A percentile compares a stretch with the other conserved stretches of the same genome.
These are phyloP conservation scores for Puccinia horiana DNA, from an alignment of 1,284 basidiomycete species.

Conservation along the genomic window DNA sequence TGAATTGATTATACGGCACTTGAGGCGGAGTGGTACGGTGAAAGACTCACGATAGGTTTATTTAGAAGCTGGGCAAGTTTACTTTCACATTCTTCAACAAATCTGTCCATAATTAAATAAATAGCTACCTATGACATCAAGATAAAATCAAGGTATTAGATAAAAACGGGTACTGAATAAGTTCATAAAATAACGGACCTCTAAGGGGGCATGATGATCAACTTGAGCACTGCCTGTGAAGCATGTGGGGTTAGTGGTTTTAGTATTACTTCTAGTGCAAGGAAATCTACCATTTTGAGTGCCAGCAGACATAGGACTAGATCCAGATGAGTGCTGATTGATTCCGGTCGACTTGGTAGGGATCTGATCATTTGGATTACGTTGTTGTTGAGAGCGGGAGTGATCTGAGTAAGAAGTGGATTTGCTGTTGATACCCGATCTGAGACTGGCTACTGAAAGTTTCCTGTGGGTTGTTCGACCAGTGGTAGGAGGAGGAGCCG, in stretches of 20 bases:
- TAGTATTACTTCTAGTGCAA: conserved; percentile 35
- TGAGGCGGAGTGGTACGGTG: background rate
- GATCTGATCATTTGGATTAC: background rate
- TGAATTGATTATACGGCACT: background rate
- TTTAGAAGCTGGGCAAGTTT: conserved; percentile 49
- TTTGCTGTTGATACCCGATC: background rate
- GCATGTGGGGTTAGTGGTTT: conserved; percentile 12
- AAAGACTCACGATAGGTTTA: conserved; percentile 49
- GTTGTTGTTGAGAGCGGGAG: conserved; percentile 2
- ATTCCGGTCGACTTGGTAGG: background rate
- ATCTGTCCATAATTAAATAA: conserved; percentile 50
- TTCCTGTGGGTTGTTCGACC: conserved; percentile 18
- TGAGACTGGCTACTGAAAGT: conserved; percentile 31
- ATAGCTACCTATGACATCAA: conserved; percentile 43
- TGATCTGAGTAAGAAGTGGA: conserved; percentile 11
- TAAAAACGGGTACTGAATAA: background rate
- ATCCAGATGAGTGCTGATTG: conserved; percentile 7
- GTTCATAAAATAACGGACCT: conserved; percentile 3
- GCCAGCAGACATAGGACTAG: background rate
- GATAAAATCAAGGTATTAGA: background rate
- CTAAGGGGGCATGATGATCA: conserved; percentile 39
- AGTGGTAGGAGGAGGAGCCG: background rate
- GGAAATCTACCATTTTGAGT: conserved; percentile 24
- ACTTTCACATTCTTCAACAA: conserved; percentile 50
- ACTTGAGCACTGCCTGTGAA: background rate